These are phyloP conservation scores for Aspergillus oerlinghausenensis DNA, from an alignment of 2,329 filamentous ascomycete species.

Conservation along the genomic window DNA sequence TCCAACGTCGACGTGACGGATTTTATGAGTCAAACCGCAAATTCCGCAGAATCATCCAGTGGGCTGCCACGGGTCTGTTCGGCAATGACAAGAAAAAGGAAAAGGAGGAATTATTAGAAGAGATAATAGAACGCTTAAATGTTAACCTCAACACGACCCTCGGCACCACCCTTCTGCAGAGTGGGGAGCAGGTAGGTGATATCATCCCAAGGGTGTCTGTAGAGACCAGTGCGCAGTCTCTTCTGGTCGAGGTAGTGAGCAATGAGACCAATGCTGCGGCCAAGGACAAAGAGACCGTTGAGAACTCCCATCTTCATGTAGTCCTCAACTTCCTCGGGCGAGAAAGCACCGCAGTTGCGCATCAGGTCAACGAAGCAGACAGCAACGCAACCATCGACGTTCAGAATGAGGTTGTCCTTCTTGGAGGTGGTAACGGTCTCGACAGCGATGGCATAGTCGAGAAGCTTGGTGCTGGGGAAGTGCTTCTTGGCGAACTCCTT, in stretches of 20 bases:
- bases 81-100: slow-evolving; percentile 6
- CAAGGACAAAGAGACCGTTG: slow-evolving; percentile 98
- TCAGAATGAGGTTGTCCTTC: slow-evolving; percentile 99
- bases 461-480: slow-evolving; percentile 96
- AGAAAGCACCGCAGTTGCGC: slow-evolving; percentile 97
- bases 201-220: slow-evolving; percentile 99
- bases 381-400: slow-evolving; percentile 96
- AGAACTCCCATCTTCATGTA: slow-evolving; percentile 99
- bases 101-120: slow-evolving; percentile 22
- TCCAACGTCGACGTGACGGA: slow-evolving; percentile 32
- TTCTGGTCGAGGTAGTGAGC: slow-evolving; percentile 99
- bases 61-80: slow-evolving; percentile 11
- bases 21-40: slow-evolving; percentile 31
- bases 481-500: slow-evolving; percentile 98
- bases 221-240: slow-evolving; percentile 94
- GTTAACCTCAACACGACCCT: slow-evolving; percentile 86
- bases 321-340: slow-evolving; percentile 91
- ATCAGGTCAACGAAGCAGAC: slow-evolving; percentile 98
- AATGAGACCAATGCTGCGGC: slow-evolving; percentile 96
- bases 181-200: slow-evolving; percentile 91
- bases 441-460: slow-evolving; percentile 96
- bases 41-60: slow-evolving; percentile 17
- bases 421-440: slow-evolving; percentile 98
- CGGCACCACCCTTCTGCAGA: slow-evolving; percentile 66
- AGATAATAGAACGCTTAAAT: slow-evolving; percentile 48